Evolutionary conservation across 2,329 filamentous ascomycete species (phyloP), one percentile per base, ranked within the genome.

Genomic region (Alternaria arborescens): DNA sequence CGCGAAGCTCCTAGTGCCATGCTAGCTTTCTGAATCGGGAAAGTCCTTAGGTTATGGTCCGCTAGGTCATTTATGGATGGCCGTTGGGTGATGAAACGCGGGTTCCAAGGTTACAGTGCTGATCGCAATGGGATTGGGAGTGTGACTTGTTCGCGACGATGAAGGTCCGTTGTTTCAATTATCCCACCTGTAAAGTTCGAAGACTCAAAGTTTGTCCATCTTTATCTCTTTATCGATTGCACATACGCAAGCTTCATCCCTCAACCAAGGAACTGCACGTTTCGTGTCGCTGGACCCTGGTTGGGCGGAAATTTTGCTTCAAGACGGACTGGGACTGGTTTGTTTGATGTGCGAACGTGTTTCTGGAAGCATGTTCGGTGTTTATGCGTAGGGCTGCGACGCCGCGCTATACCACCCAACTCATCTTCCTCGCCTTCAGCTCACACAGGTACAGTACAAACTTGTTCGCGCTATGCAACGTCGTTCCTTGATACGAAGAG

Each of bases 61-160:
- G 53, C 58, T 60, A 48, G 28, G 47, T 40, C 51, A 16, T 30
- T 41, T 16, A 20, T n/a, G 28, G 58, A 30, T 47, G 34, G 20
- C 58, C 58, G 58, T 60, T 60, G 53, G 32, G 47, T 42, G 47
- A 20, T 60, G 58, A 60, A 60, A 60, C 58, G 40, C 46, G 28
- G 44, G 44, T 42, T 43, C 16, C 46, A 48, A 32, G 36, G 44
- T 44, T 41, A 36, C 28, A 7, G 8, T 22, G 34, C 30, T 40
- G 26, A 40, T 55, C 41, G 48, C 41, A 34, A 34, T 54, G 18
- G 18, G 41, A 43, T 16, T 36, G 32, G 4, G 14, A 16, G 14
- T 16, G 36, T 40, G 8, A 20, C 32, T 20, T 40, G n/a, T 40
- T 40, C 36, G 36, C 36, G 10, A 40, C 36, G 8, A 40, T 40